Percentiles rank a stretch among this genome's conserved stretches.
Conservation (phyloP, 139 green algal species). For the Closterium sp. region DNA sequence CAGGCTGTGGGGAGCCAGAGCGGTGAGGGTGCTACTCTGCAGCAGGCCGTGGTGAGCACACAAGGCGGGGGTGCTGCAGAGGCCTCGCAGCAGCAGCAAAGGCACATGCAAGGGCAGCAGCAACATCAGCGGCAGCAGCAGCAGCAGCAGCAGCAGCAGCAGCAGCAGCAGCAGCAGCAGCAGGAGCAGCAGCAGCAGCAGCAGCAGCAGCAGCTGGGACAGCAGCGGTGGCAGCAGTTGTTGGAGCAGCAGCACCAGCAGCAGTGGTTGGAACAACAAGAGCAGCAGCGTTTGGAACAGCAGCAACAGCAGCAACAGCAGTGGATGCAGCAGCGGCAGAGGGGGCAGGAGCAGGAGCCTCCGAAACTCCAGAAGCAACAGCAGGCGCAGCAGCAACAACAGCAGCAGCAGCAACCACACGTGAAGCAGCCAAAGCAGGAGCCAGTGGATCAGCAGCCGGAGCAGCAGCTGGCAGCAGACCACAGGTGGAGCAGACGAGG, state of each 20-base stretch:
- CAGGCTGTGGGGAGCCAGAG: background rate
- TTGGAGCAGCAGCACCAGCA: background rate
- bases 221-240: background rate
- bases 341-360: background rate
- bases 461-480: background rate
- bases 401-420: background rate
- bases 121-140: background rate
- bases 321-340: too few species aligned
- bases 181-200: background rate
- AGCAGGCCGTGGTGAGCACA: background rate
- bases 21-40: background rate
- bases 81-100: background rate
- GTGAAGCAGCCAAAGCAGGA: background rate
- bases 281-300: background rate
- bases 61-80: background rate
- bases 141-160: background rate
- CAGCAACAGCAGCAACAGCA: background rate
- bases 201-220: background rate
- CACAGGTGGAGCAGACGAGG: background rate
- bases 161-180: background rate
- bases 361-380: background rate
- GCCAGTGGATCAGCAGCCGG: background rate
- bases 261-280: background rate
- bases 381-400: background rate
- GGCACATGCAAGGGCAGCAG: background rate